Conservation (phyloP, 2,329 filamentous ascomycete species). For the Exophiala calicioides region DNA sequence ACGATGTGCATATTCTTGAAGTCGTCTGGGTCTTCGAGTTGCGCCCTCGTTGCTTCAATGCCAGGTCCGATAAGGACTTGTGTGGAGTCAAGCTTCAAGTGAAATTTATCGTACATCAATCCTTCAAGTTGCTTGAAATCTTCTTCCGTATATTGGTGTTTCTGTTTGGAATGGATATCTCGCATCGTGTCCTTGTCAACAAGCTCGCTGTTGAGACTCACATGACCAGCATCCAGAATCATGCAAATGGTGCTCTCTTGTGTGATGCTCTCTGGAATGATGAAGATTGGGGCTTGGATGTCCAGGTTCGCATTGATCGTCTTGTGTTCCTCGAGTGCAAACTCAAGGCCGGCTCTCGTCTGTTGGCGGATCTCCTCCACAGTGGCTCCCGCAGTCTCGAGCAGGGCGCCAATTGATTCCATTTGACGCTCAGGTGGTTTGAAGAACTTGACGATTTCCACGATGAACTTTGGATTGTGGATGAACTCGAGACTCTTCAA, state of each 20-base stretch:
- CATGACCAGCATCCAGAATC: conserved; percentile 94
- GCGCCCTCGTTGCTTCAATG: conserved; percentile 82
- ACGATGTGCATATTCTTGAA: conserved; percentile 81
- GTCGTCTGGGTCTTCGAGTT: conserved; percentile 69
- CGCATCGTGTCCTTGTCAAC: conserved; percentile 88
- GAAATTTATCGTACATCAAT: conserved; percentile 96
- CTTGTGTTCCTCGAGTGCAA: conserved; percentile 95
- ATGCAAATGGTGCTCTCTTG: conserved; percentile 78
- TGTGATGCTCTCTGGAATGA: conserved; percentile 90
- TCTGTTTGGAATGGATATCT: conserved; percentile 88
- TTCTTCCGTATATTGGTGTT: conserved; percentile 79
- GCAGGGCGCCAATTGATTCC: conserved; percentile 93
- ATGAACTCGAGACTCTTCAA: conserved; percentile 95
- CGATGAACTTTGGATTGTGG: conserved; percentile 91
- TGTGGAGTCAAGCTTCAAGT: conserved; percentile 88
- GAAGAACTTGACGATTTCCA: conserved; percentile 93
- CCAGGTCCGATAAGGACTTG: conserved; percentile 94
- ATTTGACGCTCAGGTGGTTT: conserved; percentile 94
- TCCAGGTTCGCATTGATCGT: conserved; percentile 96
- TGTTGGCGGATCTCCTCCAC: conserved; percentile 94
- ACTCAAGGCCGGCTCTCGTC: conserved; percentile 91
- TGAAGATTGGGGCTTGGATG: conserved; percentile 92
- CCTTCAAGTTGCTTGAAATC: conserved; percentile 86
- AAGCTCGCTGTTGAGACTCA: conserved; percentile 88
- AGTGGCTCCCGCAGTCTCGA: conserved; percentile 93